Evolutionary conservation across 805 yeast species (phyloP).

Genomic region (Vanderwaltozyma polyspora): DNA sequence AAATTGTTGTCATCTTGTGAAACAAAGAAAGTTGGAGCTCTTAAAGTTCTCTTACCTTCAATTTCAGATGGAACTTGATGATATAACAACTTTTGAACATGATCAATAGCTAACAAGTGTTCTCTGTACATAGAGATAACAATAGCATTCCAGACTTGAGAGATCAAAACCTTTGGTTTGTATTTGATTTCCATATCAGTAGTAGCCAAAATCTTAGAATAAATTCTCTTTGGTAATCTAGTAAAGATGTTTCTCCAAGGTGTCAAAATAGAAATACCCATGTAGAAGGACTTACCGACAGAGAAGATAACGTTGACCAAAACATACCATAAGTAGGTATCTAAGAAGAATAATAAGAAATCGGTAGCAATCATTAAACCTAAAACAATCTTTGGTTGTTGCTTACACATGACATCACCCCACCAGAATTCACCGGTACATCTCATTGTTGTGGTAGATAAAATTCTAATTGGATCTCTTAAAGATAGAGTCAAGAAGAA

Average conservation of each 20-base stretch:
- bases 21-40: conserved; percentile 97
- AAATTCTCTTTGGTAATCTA: conserved; percentile 95
- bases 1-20: conserved; percentile 87
- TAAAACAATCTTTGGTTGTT: conserved; percentile 79
- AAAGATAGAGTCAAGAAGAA: conserved; percentile 79
- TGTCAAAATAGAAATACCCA: conserved; percentile 95
- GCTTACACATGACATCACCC: conserved; percentile 57
- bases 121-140: conserved; percentile 99
- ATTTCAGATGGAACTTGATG: conserved; percentile 97
- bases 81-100: conserved; percentile 90
- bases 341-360: conserved; percentile 90
- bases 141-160: conserved; percentile 98
- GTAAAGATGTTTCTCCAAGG: conserved; percentile 99
- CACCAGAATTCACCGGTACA: conserved; percentile 94
- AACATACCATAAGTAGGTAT: conserved; percentile 98
- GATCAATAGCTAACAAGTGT: conserved; percentile 94
- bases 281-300: conserved; percentile 91
- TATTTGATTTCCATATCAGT: conserved; percentile 98
- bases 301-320: conserved; percentile 88
- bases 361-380: conserved; percentile 92
- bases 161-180: conserved; percentile 94
- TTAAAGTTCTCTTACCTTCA: conserved; percentile 93
- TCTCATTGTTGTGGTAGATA: conserved; percentile 79
- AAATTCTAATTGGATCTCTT: conserved; percentile 87
- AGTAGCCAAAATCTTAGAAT: conserved; percentile 92